Evolutionary conservation across 495 filamentous ascomycete genomes (phyloP).

Genomic region (Penicillium lividum): DNA sequence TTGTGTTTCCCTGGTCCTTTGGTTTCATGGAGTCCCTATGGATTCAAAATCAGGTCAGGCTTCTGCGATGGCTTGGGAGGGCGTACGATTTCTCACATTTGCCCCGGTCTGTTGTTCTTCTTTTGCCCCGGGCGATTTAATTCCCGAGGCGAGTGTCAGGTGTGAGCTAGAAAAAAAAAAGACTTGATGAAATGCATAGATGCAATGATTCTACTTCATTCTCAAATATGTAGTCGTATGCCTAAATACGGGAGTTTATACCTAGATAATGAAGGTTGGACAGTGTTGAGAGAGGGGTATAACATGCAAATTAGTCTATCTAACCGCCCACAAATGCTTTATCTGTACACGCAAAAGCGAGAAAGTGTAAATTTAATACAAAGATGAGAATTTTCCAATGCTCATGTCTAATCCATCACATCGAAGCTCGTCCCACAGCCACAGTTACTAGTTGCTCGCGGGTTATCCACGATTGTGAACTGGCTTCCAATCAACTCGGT

Average conservation of each 20-base stretch:
- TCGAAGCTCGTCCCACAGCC: conserved; percentile 99
- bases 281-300: conserved; percentile 25
- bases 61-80: conserved; percentile 35
- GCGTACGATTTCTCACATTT: conserved; percentile 31
- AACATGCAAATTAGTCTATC: conserved; percentile 31
- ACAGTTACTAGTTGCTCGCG: conserved; percentile 87
- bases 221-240: background rate
- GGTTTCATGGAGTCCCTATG: conserved; percentile 19
- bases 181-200: conserved; percentile 38
- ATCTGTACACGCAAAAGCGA: conserved; percentile 23
- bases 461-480: conserved; percentile 95
- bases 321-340: conserved; percentile 13
- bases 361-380: conserved; percentile 3
- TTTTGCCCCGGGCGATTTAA: conserved; percentile 19
- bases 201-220: conserved; percentile 18
- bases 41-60: conserved; percentile 36
- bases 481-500: conserved; percentile 97
- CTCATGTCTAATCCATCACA: conserved; percentile 57
- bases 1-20: conserved; percentile 21
- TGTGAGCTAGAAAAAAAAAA: conserved; percentile 34
- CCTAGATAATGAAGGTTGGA: background rate
- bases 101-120: conserved; percentile 26
- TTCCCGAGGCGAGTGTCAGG: conserved; percentile 20
- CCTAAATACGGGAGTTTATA: background rate
- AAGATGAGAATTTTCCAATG: background rate